These are phyloP conservation scores for Mycena belliarum DNA, from an alignment of 768 basidiomycete species.

Conservation along the genomic window DNA sequence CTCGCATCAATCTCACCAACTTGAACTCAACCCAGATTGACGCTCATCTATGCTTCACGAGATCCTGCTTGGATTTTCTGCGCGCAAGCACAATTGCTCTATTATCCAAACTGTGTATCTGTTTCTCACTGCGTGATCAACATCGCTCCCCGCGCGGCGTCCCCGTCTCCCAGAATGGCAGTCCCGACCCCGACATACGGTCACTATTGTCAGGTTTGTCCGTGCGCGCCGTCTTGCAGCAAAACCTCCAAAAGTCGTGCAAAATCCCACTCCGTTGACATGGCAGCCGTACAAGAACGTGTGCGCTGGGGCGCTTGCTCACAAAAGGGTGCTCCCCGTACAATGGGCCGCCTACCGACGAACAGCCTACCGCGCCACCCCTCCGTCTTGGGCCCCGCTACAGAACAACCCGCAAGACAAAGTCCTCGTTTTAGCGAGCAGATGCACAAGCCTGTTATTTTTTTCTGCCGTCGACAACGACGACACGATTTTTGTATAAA, in stretches of 20 bases:
- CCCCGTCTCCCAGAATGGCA: conserved; percentile 32
- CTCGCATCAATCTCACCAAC: neutral
- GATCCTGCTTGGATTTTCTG: conserved; percentile 5
- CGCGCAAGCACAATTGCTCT: conserved; percentile 17
- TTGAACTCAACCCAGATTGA: neutral
- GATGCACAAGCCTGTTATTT: conserved; percentile 17
- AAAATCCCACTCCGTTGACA: conserved; percentile 53
- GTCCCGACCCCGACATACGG: conserved; percentile 42
- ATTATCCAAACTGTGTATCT: conserved; percentile 9
- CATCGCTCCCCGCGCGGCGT: conserved; percentile 7
- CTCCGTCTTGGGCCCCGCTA: conserved; percentile 41
- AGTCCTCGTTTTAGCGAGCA: conserved; percentile 32
- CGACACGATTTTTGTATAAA: conserved; percentile 53
- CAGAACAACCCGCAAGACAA: conserved; percentile 37
- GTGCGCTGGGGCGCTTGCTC: conserved; percentile 36
- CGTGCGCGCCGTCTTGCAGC: conserved; percentile 34
- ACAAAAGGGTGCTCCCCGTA: conserved; percentile 50
- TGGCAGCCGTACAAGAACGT: conserved; percentile 49
- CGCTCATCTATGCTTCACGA: neutral
- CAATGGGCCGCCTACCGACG: conserved; percentile 54
- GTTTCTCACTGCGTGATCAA: conserved; percentile 19
- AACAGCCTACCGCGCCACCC: conserved; percentile 42
- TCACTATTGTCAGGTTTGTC: conserved; percentile 51
- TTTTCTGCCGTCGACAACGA: conserved; percentile 6
- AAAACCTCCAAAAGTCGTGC: conserved; percentile 37